Conservation (phyloP, 192 early-diverging fungal species). For the Rhizoclosmatium globosum region DNA sequence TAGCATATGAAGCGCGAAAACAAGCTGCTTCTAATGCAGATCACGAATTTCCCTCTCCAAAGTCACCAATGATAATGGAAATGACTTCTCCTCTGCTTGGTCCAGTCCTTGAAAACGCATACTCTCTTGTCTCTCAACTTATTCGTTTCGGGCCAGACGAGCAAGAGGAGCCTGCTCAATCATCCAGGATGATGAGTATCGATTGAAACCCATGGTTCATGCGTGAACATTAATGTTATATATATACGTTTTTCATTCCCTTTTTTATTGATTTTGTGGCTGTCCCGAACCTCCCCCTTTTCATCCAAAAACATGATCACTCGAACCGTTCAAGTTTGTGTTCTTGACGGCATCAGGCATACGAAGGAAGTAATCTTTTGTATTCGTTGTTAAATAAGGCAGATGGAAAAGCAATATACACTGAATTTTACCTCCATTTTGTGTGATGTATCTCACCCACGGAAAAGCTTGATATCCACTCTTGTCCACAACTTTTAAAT, state of each 20-base stretch:
- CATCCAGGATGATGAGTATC: neutral
- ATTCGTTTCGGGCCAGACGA: too few species aligned
- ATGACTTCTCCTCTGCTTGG: neutral
- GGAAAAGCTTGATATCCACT: constrained; percentile 95
- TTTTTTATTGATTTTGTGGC: too few species aligned
- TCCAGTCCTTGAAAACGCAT: constrained; percentile 9
- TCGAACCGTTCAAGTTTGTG: constrained; percentile 53
- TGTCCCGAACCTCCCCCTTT: too few species aligned
- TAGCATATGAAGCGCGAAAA: constrained; percentile 33
- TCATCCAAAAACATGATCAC: neutral
- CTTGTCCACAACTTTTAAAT: constrained; percentile 98
- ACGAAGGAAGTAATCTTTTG: constrained; percentile 89
- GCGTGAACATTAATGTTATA: too few species aligned
- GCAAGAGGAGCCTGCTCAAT: too few species aligned
- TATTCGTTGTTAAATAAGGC: neutral
- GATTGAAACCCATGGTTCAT: neutral
- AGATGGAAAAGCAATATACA: neutral
- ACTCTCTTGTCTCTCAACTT: neutral
- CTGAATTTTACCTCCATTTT: constrained; percentile 53
- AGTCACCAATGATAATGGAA: too few species aligned
- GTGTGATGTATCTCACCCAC: constrained; percentile 98
- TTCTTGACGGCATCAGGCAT: constrained; percentile 87
- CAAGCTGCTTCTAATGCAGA: neutral
- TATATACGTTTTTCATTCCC: too few species aligned
- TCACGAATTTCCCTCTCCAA: neutral